phyloP scores from a whole-genome alignment of 768 basidiomycete genomes.

The Tricholomella constricta region DNA sequence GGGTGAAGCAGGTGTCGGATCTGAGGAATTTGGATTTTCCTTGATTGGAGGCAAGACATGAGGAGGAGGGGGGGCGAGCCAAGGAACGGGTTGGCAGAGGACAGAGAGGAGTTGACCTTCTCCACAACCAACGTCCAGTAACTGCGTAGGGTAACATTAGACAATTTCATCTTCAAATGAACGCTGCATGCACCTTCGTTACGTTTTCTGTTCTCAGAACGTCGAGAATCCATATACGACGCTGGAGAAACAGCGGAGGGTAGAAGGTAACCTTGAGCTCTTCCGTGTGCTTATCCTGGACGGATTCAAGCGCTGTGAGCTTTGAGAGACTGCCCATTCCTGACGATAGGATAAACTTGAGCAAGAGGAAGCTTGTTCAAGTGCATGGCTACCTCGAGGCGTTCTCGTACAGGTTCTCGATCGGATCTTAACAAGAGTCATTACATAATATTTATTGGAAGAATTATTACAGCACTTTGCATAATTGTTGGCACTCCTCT shows the following conservation, averaged over 20 bases:
- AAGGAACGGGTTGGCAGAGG: slow-evolving; percentile 75
- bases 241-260: slow-evolving; percentile 67
- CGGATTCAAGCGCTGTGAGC: slow-evolving; percentile 2
- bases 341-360: neutral
- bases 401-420: too few species aligned
- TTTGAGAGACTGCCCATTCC: slow-evolving; percentile 2
- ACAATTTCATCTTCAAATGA: neutral
- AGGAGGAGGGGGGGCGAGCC: slow-evolving; percentile 50
- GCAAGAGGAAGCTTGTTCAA: neutral
- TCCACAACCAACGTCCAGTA: slow-evolving; percentile 85
- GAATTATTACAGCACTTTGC: neutral
- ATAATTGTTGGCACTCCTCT: neutral
- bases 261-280: slow-evolving; percentile 63
- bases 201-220: slow-evolving; percentile 58
- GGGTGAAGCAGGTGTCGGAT: slow-evolving; percentile 24
- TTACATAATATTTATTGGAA: too few species aligned
- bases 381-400: neutral
- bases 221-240: slow-evolving; percentile 72
- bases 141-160: slow-evolving; percentile 38
- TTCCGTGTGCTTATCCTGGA: slow-evolving; percentile 19
- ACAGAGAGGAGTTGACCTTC: slow-evolving; percentile 72
- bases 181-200: slow-evolving; percentile 42
- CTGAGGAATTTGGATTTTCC: slow-evolving; percentile 17
- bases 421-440: too few species aligned
- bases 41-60: slow-evolving; percentile 24